Percentiles rank a stretch among this genome's conserved stretches.
Conservation (phyloP, 192 early-diverging fungal genomes). For the Linnemannia elongata region DNA sequence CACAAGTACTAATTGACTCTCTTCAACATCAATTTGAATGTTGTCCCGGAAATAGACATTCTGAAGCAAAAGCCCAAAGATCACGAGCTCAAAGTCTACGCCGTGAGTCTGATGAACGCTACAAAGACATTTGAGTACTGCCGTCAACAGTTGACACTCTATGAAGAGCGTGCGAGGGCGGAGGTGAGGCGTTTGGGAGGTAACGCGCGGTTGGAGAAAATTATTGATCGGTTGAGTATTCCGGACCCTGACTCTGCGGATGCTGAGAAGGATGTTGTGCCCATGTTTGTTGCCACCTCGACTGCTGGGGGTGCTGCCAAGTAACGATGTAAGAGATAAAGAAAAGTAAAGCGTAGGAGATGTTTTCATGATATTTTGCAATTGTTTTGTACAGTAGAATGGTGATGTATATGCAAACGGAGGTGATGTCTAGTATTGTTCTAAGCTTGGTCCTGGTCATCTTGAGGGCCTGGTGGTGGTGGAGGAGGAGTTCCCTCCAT, state of each 20-base stretch:
- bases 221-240: slow-evolving; percentile 69
- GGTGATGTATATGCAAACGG: too few relatives aligned
- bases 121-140: slow-evolving; percentile 89
- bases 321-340: background rate
- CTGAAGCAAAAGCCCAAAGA: slow-evolving; percentile 88
- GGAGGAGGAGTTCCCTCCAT: too few relatives aligned
- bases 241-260: slow-evolving; percentile 9
- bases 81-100: slow-evolving; percentile 88
- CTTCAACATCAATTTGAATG: background rate
- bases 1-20: background rate
- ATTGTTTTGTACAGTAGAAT: too few relatives aligned
- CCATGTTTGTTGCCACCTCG: slow-evolving; percentile 5
- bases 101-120: slow-evolving; percentile 84
- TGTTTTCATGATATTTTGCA: too few relatives aligned
- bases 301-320: background rate
- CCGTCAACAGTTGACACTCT: slow-evolving; percentile 65
- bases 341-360: background rate
- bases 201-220: slow-evolving; percentile 76
- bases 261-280: slow-evolving; percentile 22
- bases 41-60: slow-evolving; percentile 70
- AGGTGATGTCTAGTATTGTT: too few relatives aligned
- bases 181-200: slow-evolving; percentile 84
- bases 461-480: too few relatives aligned
- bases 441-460: too few relatives aligned
- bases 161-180: slow-evolving; percentile 74